Evolutionary conservation across 179 eudicot species (phyloP).

Genomic region (Corrigiola litoralis): DNA sequence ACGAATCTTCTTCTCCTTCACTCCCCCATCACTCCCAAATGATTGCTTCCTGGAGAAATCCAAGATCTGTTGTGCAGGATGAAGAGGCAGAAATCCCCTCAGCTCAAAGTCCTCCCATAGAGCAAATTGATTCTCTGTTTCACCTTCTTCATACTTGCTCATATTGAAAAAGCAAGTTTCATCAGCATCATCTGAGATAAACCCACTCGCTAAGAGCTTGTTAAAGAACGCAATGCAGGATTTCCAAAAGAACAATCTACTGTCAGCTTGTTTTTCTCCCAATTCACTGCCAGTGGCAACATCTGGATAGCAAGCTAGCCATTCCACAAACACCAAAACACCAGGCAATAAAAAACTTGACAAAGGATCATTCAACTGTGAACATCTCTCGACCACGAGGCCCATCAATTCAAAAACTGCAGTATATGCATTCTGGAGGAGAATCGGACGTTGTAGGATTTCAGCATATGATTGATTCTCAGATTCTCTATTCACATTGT

Average conservation of each 20-base stretch:
- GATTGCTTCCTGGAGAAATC: conserved; percentile 73
- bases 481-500: conserved; percentile 68
- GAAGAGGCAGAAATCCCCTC: conserved; percentile 87
- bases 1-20: conserved; percentile 62
- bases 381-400: conserved; percentile 57
- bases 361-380: conserved; percentile 64
- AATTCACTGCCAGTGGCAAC: conserved; percentile 52
- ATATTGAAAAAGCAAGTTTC: conserved; percentile 63
- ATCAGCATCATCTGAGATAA: conserved; percentile 48
- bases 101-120: conserved; percentile 88
- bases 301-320: conserved; percentile 87
- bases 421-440: conserved; percentile 75
- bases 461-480: conserved; percentile 91
- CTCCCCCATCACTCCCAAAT: conserved; percentile 47
- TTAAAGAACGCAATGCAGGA: conserved; percentile 59
- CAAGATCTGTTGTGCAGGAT: conserved; percentile 72
- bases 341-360: conserved; percentile 83
- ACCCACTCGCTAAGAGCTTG: conserved; percentile 57
- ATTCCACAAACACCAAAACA: conserved; percentile 77
- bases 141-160: conserved; percentile 76
- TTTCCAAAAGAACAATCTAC: conserved; percentile 73
- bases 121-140: conserved; percentile 58
- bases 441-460: conserved; percentile 68
- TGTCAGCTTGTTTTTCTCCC: conserved; percentile 60
- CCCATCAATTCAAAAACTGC: conserved; percentile 82